phyloP scores from a whole-genome alignment of 2,329 filamentous ascomycete genomes.

The Lachnum nothofagi region DNA sequence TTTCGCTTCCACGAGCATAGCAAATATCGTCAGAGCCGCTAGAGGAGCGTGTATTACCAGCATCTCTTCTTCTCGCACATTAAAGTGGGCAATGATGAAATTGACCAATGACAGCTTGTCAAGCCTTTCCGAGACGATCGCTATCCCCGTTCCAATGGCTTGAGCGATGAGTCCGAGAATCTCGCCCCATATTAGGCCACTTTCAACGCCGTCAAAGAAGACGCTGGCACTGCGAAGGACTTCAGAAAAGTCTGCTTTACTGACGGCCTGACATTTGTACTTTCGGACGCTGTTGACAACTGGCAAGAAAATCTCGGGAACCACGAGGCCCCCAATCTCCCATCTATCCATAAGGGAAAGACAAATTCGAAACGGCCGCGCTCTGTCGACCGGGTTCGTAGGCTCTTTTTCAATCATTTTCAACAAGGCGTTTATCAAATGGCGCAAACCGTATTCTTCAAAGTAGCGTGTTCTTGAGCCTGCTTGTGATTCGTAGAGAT shows the following conservation, averaged over 20 bases:
- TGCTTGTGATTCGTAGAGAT: slow-evolving; percentile 29
- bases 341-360: slow-evolving; percentile 96
- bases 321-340: slow-evolving; percentile 88
- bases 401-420: slow-evolving; percentile 62
- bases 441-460: slow-evolving; percentile 67
- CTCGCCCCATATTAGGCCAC: slow-evolving; percentile 84
- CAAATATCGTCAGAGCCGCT: slow-evolving; percentile 57
- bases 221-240: slow-evolving; percentile 88
- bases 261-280: slow-evolving; percentile 62
- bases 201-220: slow-evolving; percentile 97
- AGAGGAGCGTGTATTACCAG: slow-evolving; percentile 77
- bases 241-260: slow-evolving; percentile 72
- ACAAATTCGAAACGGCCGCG: slow-evolving; percentile 83
- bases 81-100: slow-evolving; percentile 85
- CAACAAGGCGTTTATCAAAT: slow-evolving; percentile 69
- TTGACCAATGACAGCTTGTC: slow-evolving; percentile 67
- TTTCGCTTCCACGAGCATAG: slow-evolving; percentile 53
- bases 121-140: slow-evolving; percentile 41
- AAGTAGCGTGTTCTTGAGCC: slow-evolving; percentile 72
- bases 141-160: slow-evolving; percentile 46
- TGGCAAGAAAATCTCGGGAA: slow-evolving; percentile 83
- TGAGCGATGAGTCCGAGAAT: slow-evolving; percentile 63
- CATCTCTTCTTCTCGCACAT: slow-evolving; percentile 95
- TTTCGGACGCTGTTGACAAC: slow-evolving; percentile 73
- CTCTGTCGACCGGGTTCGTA: slow-evolving; percentile 59